phyloP scores from a whole-genome alignment of 1,139 yeast species.

The Yamadazyma siamensis region DNA sequence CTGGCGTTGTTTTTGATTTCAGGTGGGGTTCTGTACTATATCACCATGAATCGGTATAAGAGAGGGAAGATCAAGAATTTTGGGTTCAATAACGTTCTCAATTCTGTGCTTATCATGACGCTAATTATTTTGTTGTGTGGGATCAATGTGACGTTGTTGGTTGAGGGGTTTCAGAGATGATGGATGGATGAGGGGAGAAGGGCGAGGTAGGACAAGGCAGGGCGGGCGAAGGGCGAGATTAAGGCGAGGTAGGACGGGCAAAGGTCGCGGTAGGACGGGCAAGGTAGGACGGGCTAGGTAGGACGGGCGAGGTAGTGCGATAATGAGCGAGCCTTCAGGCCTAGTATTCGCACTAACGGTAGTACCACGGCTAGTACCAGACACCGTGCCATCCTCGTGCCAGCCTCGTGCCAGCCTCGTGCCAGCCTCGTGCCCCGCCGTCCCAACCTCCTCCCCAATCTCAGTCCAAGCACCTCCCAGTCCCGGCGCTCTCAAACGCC shows the following conservation, averaged over 20 bases:
- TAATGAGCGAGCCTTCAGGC: too few species aligned
- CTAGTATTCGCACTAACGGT: too few species aligned
- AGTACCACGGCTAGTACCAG: too few species aligned
- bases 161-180: slow-evolving; percentile 22
- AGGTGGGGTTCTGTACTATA: slow-evolving; percentile 44
- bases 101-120: slow-evolving; percentile 35
- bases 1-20: slow-evolving; percentile 39
- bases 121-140: slow-evolving; percentile 42
- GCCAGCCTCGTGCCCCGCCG: not conserved
- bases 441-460: not conserved
- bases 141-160: slow-evolving; percentile 40
- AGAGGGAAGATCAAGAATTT: slow-evolving; percentile 39
- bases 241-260: not conserved
- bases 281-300: not conserved
- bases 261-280: not conserved
- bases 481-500: not conserved
- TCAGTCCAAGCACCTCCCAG: not conserved
- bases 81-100: slow-evolving; percentile 34
- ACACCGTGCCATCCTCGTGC: too few species aligned
- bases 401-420: too few species aligned
- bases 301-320: too few species aligned
- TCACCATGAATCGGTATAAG: slow-evolving; percentile 46
- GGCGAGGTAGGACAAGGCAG: not conserved
- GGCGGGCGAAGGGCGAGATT: not conserved
- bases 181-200: not conserved